Conservation (phyloP, 768 basidiomycete species). For the Solioccasus polychromus region DNA sequence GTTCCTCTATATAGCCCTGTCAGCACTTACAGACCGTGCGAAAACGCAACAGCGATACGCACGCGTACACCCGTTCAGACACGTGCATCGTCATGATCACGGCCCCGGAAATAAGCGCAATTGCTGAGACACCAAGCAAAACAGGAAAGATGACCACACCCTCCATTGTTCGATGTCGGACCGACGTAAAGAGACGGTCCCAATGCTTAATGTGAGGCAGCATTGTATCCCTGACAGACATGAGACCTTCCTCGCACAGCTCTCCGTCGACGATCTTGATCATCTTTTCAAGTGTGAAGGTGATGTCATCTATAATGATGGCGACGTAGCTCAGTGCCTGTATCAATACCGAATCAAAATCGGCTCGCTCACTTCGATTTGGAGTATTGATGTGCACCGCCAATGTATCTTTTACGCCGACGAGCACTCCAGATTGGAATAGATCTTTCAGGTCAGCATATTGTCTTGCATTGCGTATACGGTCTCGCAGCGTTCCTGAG, state of each 20-base stretch:
- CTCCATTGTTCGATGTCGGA: too few species aligned
- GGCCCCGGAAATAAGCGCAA: too few species aligned
- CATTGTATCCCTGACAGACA: too few species aligned
- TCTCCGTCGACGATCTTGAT: conserved; percentile 17
- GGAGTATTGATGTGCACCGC: conserved; percentile 17
- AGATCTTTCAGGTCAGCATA: conserved; percentile 18
- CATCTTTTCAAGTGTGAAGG: conserved; percentile 19
- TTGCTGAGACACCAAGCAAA: too few species aligned
- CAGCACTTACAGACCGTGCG: too few species aligned
- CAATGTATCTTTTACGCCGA: conserved; percentile 14
- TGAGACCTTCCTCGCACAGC: conserved; percentile 16
- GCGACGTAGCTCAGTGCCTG: neutral
- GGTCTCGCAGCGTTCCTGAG: conserved; percentile 10
- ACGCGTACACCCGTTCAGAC: too few species aligned
- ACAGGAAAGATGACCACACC: too few species aligned
- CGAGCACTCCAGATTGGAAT: conserved; percentile 13
- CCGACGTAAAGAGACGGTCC: too few species aligned
- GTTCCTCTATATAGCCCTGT: too few species aligned
- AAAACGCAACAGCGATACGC: too few species aligned
- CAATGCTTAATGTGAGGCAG: too few species aligned
- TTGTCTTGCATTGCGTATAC: conserved; percentile 1
- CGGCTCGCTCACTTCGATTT: conserved; percentile 10
- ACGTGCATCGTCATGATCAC: too few species aligned
- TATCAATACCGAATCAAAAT: neutral
- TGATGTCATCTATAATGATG: conserved; percentile 10